Evolutionary conservation across 2,329 filamentous ascomycete species (phyloP).

Genomic region (Nemania sp.): DNA sequence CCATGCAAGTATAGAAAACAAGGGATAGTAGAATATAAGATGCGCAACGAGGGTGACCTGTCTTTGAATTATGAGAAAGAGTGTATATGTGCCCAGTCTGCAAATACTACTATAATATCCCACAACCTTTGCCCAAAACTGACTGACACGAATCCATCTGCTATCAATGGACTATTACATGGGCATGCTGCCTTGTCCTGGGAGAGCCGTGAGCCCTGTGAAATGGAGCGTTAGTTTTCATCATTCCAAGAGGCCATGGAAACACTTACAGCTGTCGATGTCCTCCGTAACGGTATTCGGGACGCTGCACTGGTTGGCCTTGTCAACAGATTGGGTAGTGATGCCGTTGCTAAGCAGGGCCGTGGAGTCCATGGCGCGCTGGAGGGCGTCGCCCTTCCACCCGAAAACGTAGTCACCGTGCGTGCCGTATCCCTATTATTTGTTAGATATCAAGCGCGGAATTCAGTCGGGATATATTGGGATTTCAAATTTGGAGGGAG

Average conservation of each 20-base stretch:
- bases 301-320: constrained; percentile 47
- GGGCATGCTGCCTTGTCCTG: constrained; percentile 34
- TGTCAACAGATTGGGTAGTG: constrained; percentile 46
- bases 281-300: constrained; percentile 46
- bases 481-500: constrained; percentile 16
- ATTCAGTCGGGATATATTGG: constrained; percentile 19
- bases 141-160: constrained; percentile 23
- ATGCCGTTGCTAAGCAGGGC: constrained; percentile 51
- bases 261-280: constrained; percentile 50
- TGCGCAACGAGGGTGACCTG: constrained; percentile 13
- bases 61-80: constrained; percentile 31
- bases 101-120: constrained; percentile 29
- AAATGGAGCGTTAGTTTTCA: constrained; percentile 32
- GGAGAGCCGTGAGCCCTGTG: constrained; percentile 35
- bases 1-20: constrained; percentile 16
- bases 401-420: constrained; percentile 46
- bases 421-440: constrained; percentile 49
- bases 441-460: no score
- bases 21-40: constrained; percentile 17
- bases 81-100: constrained; percentile 29
- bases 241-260: constrained; percentile 23
- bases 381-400: constrained; percentile 47
- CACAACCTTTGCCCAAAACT: constrained; percentile 26
- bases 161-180: constrained; percentile 31
- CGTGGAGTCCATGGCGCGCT: constrained; percentile 48